Evolutionary conservation across 2,329 filamentous ascomycete genomes (phyloP).

Genomic region (Hymenoscyphus salicellus): DNA sequence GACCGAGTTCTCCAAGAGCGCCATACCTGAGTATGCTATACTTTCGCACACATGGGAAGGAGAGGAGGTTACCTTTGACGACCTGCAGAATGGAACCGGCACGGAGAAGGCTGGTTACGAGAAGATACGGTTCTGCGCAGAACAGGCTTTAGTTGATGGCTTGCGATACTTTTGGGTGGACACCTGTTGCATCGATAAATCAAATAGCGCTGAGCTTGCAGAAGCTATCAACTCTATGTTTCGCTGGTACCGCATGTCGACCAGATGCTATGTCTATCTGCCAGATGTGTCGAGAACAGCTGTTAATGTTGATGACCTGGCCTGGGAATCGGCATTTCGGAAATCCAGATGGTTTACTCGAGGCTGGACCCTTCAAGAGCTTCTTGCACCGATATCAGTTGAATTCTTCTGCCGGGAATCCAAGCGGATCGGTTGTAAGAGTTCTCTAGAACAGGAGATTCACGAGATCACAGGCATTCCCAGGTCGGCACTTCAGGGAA

Average conservation of each 20-base stretch:
- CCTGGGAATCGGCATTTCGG: constrained; percentile 14
- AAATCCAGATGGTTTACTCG: neutral
- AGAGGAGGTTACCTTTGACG: too few relatives aligned
- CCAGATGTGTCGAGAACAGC: constrained; percentile 7
- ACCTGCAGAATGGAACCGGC: too few relatives aligned
- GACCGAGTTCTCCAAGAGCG: constrained; percentile 10
- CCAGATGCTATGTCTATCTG: constrained; percentile 7
- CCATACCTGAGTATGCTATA: constrained; percentile 29
- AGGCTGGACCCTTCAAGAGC: neutral
- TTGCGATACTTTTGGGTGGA: too few relatives aligned
- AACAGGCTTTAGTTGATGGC: too few relatives aligned
- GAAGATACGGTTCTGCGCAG: too few relatives aligned
- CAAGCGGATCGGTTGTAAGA: constrained; percentile 17
- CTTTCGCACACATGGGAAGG: too few relatives aligned
- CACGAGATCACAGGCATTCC: constrained; percentile 16
- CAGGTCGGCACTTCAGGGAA: constrained; percentile 12
- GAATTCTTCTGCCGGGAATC: constrained; percentile 15
- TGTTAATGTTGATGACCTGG: too few relatives aligned
- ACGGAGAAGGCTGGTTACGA: too few relatives aligned
- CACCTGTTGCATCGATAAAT: too few relatives aligned
- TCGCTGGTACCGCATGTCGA: constrained; percentile 3
- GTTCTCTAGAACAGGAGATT: constrained; percentile 12
- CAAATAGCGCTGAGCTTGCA: too few relatives aligned
- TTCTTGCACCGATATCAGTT: constrained; percentile 12
- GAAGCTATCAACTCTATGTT: too few relatives aligned